Base-by-base conservation (phyloP, 306 rosid species). In the peach (Prunus persica) region DNA sequence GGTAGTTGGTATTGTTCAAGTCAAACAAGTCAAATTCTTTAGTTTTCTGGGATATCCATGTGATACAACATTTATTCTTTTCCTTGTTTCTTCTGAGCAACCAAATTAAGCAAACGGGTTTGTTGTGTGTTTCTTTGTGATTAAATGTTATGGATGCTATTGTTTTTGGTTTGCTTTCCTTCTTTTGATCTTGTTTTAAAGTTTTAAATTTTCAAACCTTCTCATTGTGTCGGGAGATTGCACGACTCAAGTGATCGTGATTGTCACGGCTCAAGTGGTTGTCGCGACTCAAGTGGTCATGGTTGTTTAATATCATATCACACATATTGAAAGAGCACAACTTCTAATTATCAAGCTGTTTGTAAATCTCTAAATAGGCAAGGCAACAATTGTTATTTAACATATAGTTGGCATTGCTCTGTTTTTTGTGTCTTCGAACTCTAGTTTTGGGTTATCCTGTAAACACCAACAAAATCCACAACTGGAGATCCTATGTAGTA, bases 1-100 rank as follows among this genome's bases (percentile, higher is more conserved):
- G 49, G 27, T n/a, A 46, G 50, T 69, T 71, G 11, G 70, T 75
- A 56, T 70, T 27, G 76, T 78, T 71, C 3, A 43, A 55, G 76
- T 67, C 50, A 74, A 78, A 41, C 58, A 32, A 22, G 73, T 69
- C 43, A 64, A 65, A 28, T 67, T 49, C 32, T 56, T 32, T 66
- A 25, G 64, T 32, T 57, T 70, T 64, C 28, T 75, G 60, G 27
- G 38, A 22, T 24, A 24, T 24, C 24, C 24, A 24, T 24, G 24
- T 24, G 24, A 24, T 24, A 24, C 24, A 24, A 24, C 24, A 24
- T 24, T 24, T 24, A 24, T 24, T 24, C 24, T 30, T 47, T 64
- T 56, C 50, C 65, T 24, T 69, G 41, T 38, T 19, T 46, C 64
- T 70, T 67, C 71, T 45, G 30, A 0, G 58, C 49, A 25, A n/a